Evolutionary conservation across 2,329 filamentous ascomycete species (phyloP), one percentile per base, ranked within the genome.

Genomic region (Tolypocladium guangdongense): DNA sequence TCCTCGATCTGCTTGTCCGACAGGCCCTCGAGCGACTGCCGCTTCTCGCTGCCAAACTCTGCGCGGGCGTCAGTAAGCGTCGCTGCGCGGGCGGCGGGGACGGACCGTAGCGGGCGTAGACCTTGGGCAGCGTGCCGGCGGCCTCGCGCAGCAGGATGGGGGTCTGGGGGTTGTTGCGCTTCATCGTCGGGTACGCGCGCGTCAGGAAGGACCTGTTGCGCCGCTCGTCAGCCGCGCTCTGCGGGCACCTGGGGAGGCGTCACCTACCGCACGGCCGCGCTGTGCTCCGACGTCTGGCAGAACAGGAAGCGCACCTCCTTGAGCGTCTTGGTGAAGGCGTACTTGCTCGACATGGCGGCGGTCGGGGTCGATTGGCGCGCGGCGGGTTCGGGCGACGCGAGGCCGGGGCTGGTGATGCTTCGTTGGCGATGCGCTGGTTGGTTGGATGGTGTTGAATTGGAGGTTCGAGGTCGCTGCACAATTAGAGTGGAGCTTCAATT

Each of bases 301-400:
- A 97, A 92, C 65, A 95, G 81, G 76, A 99, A 99, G 69, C 93
- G 88, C 70, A 99, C 81, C 80, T 99, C 93, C 80, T 90, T 95
- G 70, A 99, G 80, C 61, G 83, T 77, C 72, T 90, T 87, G 62
- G 83, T 81, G 75, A 99, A 99, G 64, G 84, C 89, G 77, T 96
- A 96, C 80, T 93, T 95, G 74, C 81, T 78, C 63, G 90, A 89
- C 93, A 97, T 97, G 60, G 62, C 78, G 67, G 59, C 62, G 57
- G 49, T 7, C 32, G 52, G n/a, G 16, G 8, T 8, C 7, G 11
- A n/a, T 30, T 47, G 24, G 47, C 35, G 33, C 20, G 39, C 3
- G 12, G 39, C 7, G 35, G 37, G 33, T 38, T 27, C 27, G 37
- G 49, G 38, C 49, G 37, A 41, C 37, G 27, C 24, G 39, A 18